Base-by-base conservation (phyloP, 352 stramenopile species). In the Phytopythium vexans region DNA sequence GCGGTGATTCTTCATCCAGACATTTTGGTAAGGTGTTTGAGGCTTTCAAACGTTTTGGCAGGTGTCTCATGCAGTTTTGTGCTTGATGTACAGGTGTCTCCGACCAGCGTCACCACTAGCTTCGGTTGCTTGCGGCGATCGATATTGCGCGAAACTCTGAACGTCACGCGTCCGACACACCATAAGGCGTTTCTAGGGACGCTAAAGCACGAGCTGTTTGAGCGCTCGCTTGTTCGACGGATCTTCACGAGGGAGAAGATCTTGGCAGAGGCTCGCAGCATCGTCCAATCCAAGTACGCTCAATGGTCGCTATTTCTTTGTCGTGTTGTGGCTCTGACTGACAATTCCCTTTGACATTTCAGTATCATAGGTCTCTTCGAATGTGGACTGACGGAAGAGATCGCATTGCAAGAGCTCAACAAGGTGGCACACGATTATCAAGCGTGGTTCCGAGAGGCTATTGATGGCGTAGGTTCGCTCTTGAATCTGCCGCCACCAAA, bases 201-300 rank as follows among this genome's bases (percentile, higher is more conserved):
- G 12, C 58, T 94, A 15, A 94, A 94, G 58, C 84, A 94, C 63
- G 72, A 91, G n/a, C 52, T 94, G 3, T 94, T 94, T 47, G 77
- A 94, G 49, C 44, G 64, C 15, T 72, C 76, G 15, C 51, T 94
- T 52, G 21, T 77, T 10, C 62, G 70, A 34, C 60, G 63, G 9
- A 57, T 76, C 9, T 54, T 68, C 36, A 65, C 54, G 8, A 40
- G 63, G 9, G 55, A 68, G 3, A 64, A 53, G 8, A 68, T 94
- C 41, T 38, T 72, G 6, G 39, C 60, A 33, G 67, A 84, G 62
- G 71, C 75, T 9, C 58, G 69, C 32, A 38, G 46, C 5, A 86
- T 92, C 27, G 70, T 94, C 35, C 53, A 74, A 21, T 66, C 64
- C 31, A 86, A 89, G 83, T 90, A 72, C 37, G 66, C 21, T 1